Conservation (phyloP, 1,139 yeast species). For the Yamadazyma atmosphaerica region DNA sequence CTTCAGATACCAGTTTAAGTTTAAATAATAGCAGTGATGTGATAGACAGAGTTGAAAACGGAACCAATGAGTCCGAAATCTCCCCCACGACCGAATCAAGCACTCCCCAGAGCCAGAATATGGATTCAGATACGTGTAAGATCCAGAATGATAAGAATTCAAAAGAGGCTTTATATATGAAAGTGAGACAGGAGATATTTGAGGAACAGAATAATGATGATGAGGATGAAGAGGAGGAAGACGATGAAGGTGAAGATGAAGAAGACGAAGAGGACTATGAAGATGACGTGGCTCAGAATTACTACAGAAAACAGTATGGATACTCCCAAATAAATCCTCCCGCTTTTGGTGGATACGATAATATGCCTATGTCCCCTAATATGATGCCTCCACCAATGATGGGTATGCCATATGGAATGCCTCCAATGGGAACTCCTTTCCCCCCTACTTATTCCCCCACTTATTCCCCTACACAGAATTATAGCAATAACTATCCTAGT, state of each 20-base stretch:
- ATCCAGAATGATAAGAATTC: slow-evolving; percentile 27
- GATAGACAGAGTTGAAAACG: slow-evolving; percentile 13
- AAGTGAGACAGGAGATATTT: slow-evolving; percentile 48
- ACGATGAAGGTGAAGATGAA: slow-evolving; percentile 22
- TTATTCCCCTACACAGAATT: too few species aligned
- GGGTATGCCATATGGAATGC: neutral
- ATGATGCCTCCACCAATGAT: slow-evolving; percentile 7
- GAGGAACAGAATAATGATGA: slow-evolving; percentile 26
- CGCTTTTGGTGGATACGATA: neutral
- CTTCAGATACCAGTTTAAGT: neutral
- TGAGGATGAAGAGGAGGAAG: slow-evolving; percentile 26
- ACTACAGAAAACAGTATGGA: neutral
- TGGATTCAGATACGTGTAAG: slow-evolving; percentile 7
- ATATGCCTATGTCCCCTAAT: slow-evolving; percentile 2
- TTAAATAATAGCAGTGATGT: neutral
- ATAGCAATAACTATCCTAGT: too few species aligned
- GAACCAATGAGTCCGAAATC: slow-evolving; percentile 16
- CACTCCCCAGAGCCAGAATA: neutral
- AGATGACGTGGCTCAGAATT: slow-evolving; percentile 2
- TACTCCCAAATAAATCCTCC: slow-evolving; percentile 2
- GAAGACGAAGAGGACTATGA: slow-evolving; percentile 10
- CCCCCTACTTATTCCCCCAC: neutral
- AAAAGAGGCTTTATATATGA: slow-evolving; percentile 43
- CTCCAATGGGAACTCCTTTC: neutral
- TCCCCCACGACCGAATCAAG: neutral